Evolutionary conservation across 148 eudicot species (phyloP).

Genomic region (Oxyria digyna): DNA sequence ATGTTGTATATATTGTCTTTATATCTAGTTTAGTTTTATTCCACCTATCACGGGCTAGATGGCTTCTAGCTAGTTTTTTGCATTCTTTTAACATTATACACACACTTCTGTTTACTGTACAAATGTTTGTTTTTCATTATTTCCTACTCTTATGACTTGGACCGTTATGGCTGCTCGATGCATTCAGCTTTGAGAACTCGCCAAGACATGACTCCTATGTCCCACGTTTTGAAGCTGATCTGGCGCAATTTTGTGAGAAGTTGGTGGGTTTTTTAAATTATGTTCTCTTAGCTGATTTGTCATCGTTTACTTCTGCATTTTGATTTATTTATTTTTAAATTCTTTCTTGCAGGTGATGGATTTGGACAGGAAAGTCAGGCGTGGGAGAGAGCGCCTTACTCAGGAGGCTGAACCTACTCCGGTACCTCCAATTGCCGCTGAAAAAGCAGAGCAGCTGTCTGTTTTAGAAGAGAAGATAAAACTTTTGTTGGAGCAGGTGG

Average conservation of each 20-base stretch:
- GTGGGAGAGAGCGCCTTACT: constrained; percentile 88
- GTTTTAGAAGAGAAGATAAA: constrained; percentile 86
- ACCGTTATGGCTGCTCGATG: constrained; percentile 12
- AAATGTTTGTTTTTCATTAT: neutral
- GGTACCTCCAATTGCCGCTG: constrained; percentile 74
- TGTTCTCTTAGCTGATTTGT: neutral
- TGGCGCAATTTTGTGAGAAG: constrained; percentile 88
- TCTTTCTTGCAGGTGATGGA: constrained; percentile 51
- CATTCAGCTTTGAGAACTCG: constrained; percentile 68
- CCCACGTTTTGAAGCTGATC: constrained; percentile 83
- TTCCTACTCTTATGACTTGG: too few relatives aligned
- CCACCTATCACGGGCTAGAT: neutral
- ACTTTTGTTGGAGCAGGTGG: constrained; percentile 81
- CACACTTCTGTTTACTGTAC: neutral
- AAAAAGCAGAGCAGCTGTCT: constrained; percentile 86
- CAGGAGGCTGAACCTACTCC: constrained; percentile 85
- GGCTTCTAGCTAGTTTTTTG: neutral
- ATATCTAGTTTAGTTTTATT: neutral
- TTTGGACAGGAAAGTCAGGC: constrained; percentile 83
- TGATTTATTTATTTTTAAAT: neutral
- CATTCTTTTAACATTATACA: neutral
- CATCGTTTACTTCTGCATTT: neutral
- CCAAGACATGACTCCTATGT: constrained; percentile 87
- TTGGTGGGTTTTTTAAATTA: constrained; percentile 39
- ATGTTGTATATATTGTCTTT: neutral